Base-by-base conservation (phyloP, 169 alveolate species). In the Plasmodium vivax region DNA sequence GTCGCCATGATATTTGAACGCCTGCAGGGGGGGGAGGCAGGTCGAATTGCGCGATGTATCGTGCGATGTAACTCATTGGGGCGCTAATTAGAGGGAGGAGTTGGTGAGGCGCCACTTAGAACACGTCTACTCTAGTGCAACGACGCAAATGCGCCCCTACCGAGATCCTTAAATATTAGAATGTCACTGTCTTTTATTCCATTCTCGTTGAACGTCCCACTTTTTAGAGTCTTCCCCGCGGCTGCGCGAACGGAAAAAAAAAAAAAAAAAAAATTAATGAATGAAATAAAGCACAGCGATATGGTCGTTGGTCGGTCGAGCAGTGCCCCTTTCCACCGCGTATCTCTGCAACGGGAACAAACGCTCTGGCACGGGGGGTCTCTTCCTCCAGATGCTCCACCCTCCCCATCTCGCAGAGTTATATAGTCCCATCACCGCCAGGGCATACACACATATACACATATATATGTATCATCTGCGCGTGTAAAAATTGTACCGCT, bases 1-100 rank as follows among this genome's bases (percentile, higher is more conserved):
- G 92, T 92, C 99, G 97, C 99, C 99, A 99, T 41, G 99, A 97
- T 41, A 99, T 98, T 95, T 99, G 99, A 34, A 98, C 99, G 9
- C 99, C 99, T 96, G 34, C 38, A 82, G 41, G 19, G 45, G 62
- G 47, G 68, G 56, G 10, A 9, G 3, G 32, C 27, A 23, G 27
- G 27, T 23, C 27, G 27, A 23, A 23, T 23, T 23, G 27, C 27
- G 27, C 27, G 27, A 23, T 23, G 27, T 23, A 58, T 19, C 32
- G 96, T 92, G 74, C 16, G 74, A 43, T 47, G 77, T 75, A 30
- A 62, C 23, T 3, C n/a, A 84, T 30, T 30, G 32, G 3, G 41
- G 30, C 32, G 68, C 14, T 51, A 30, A 83, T 38, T 83, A 54
- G 34, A 16, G 68, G 30, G 34, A 12, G 32, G 45, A 45, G n/a